A percentile compares a stretch with the other conserved stretches of the same genome.
Evolutionary conservation across 1,284 basidiomycete genomes (phyloP).

Genomic region (Gymnopus androsaceus): DNA sequence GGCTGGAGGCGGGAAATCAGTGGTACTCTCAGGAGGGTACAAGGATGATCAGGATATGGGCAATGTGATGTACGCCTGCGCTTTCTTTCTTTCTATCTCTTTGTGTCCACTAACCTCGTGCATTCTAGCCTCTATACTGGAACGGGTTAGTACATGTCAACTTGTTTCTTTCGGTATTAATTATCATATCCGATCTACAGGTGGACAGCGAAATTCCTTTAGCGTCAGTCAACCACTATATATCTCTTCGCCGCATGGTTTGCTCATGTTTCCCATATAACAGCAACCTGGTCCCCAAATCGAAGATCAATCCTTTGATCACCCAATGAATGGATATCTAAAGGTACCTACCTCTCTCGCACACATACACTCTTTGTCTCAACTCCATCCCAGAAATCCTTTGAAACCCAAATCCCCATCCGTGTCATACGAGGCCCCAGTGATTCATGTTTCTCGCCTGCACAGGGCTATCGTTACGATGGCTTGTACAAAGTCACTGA

Average conservation of each 20-base stretch:
- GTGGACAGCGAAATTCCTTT: background rate
- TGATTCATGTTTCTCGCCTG: slow-evolving; percentile 32
- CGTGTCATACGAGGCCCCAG: slow-evolving; percentile 41
- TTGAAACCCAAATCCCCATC: slow-evolving; percentile 35
- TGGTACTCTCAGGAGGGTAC: slow-evolving; percentile 44
- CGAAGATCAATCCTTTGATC: slow-evolving; percentile 35
- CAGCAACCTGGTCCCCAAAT: slow-evolving; percentile 31
- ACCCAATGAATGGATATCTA: slow-evolving; percentile 35
- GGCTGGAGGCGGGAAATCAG: slow-evolving; percentile 37
- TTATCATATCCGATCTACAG: background rate
- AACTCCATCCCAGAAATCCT: slow-evolving; percentile 26
- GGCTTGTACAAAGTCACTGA: slow-evolving; percentile 43
- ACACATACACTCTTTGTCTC: slow-evolving; percentile 13
- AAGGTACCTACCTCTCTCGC: slow-evolving; percentile 22
- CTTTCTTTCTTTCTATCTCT: background rate
- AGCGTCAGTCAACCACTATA: background rate
- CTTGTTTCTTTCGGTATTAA: background rate
- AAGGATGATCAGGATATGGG: slow-evolving; percentile 43
- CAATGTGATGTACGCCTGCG: slow-evolving; percentile 36
- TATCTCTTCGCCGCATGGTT: background rate
- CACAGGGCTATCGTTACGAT: slow-evolving; percentile 44
- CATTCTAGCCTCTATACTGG: slow-evolving; percentile 39
- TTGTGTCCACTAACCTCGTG: background rate
- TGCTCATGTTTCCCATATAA: slow-evolving; percentile 14
- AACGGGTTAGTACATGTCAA: slow-evolving; percentile 18